Base-by-base conservation (phyloP, 1,284 basidiomycete species). In the Ceratobasidium theobromae region DNA sequence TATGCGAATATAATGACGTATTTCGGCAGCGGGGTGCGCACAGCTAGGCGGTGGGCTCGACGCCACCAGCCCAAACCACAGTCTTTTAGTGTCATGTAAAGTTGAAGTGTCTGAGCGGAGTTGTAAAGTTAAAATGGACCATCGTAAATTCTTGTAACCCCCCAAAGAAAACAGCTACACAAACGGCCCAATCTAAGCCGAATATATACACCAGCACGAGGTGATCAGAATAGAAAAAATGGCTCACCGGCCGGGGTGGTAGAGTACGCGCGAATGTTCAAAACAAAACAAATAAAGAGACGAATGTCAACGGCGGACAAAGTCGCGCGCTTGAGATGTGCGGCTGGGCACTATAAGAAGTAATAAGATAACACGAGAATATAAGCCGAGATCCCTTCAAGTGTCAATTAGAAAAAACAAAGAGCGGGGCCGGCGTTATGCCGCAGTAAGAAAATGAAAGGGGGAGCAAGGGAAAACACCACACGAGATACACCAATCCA, bases 331-430 rank as follows among this genome's bases (percentile, higher is more conserved):
- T n/a, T n/a, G n/a, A n/a, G 38, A n/a, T 23, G 48, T 25, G 57
- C 57, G 45, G 49, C 57, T 51, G 35, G 58, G 58, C 58, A 46
- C 58, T 55, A 55, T 21, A 27, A 4, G 53, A 54, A 55, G 28
- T 28, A 51, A 62, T 27, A 28, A 25, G 30, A 43, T 16, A 35
- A 23, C 35, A 38, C 35, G n/a, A 45, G 41, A 46, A 30, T 21
- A n/a, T 8, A 21, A 18, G 28, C 40, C 40, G 30, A n/a, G n/a
- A n/a, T n/a, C n/a, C 54, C 28, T 14, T 41, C 16, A n/a, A 45
- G 30, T 32, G 57, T 18, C 40, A 27, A 33, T 30, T 8, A 21
- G 18, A 21, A 8, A 57, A 32, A 49, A 46, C 32, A 62, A 62
- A 4, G 58, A 62, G 48, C 48, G 58, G 58, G 51, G 51, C 9